Base-by-base conservation (phyloP, 2,329 filamentous ascomycete genomes). In the Trichophaea hybrida region DNA sequence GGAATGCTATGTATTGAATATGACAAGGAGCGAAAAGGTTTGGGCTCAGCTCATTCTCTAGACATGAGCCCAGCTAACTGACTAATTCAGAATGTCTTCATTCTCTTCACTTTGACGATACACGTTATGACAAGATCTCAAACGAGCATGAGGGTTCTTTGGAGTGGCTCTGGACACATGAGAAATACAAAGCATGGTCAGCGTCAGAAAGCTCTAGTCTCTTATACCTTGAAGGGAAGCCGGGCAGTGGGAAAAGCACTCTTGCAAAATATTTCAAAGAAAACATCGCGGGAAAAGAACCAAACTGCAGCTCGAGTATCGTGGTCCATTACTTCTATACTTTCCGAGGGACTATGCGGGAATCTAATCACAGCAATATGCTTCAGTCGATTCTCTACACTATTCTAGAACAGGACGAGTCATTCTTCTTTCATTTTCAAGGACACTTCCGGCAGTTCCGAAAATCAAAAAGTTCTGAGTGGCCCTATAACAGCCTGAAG, bases 351-450 rank as follows among this genome's bases (percentile, higher is more conserved):
- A 40, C 37, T 32, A 17, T 8, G 5, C n/a, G 15, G 5, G 7
- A 57, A 24, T 48, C 15, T 5, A 38, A 31, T 34, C 54, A 57
- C 34, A 33, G 35, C 33, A 57, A 24, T 34, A 57, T 57, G 54
- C 17, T 57, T 33, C 54, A 31, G 31, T 24, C 37, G n/a, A 6
- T 57, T 7, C 54, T 57, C 12, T 57, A 33, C 31, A 31, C 32
- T 35, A 48, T 57, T n/a, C 54, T 57, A 7, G 13, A 46, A 8
- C 6, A 6, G 13, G 31, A 48, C 15, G 54, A 57, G 33, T 48
- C 7, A 4, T 57, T 57, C 31, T 57, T 57, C 31, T 35, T 48
- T n/a, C 54, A 57, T 32, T 57, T 57, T 31, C 54, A 57, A 24
- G 6, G 6, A 44, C 6, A 33, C 5, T 57, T 24, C 24, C 54